Percentiles rank a stretch among this genome's conserved stretches.
Evolutionary conservation across 2,329 filamentous ascomycete genomes (phyloP).

Genomic region (Thermochaetoides dissita): DNA sequence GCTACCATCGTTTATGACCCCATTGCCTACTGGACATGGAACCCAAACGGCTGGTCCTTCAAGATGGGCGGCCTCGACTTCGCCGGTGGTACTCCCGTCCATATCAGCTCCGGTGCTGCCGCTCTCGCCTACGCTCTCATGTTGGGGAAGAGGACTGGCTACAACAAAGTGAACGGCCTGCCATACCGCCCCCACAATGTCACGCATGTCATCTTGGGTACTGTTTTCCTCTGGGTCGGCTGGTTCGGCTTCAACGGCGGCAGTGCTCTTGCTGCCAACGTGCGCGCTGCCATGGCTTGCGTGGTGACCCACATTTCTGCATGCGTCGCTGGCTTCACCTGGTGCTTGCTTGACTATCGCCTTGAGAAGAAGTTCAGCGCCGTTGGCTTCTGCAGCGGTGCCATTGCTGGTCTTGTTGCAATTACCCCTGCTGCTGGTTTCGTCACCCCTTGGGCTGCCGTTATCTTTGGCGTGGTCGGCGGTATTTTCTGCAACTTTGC

Average conservation of each 20-base stretch:
- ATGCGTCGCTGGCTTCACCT: conserved; percentile 65
- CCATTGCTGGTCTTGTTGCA: conserved; percentile 74
- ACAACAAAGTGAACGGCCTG: conserved; percentile 45
- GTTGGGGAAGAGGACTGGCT: conserved; percentile 53
- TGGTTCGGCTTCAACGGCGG: conserved; percentile 97
- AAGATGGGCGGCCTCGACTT: conserved; percentile 59
- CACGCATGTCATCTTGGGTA: conserved; percentile 59
- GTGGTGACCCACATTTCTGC: conserved; percentile 81
- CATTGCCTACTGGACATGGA: conserved; percentile 69
- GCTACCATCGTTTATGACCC: conserved; percentile 59
- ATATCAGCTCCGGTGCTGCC: conserved; percentile 58
- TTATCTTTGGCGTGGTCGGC: conserved; percentile 44
- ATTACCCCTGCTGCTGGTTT: conserved; percentile 76
- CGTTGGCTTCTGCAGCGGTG: conserved; percentile 83
- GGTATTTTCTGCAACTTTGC: conserved; percentile 67
- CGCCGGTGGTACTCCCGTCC: conserved; percentile 61
- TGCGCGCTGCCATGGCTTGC: conserved; percentile 80
- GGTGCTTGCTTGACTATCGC: conserved; percentile 76
- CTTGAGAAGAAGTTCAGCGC: conserved; percentile 91
- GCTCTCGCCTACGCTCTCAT: conserved; percentile 62
- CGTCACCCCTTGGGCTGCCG: conserved; percentile 51
- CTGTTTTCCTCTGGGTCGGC: conserved; percentile 67
- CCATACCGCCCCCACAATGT: conserved; percentile 61
- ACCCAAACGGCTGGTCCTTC: conserved; percentile 56
- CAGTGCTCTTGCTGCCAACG: conserved; percentile 63